Percentiles rank a stretch among this genome's conserved stretches.
Evolutionary conservation across 106 monocot genomes (phyloP).

Genomic region (Dendrobium nobile): DNA sequence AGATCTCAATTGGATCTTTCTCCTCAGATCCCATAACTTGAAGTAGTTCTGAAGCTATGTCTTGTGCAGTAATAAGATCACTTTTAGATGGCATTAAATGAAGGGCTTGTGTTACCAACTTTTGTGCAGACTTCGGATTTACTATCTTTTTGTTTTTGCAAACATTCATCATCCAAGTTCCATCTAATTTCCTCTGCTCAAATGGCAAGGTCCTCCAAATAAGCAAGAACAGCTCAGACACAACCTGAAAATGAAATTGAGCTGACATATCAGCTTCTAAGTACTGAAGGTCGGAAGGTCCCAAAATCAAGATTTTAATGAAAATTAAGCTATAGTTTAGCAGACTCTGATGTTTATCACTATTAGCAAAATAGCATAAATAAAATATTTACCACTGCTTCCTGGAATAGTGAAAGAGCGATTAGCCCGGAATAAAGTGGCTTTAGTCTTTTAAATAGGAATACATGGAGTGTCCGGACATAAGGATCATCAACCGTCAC

Average conservation of each 20-base stretch:
- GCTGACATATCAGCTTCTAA: background rate
- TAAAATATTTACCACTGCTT: constrained; percentile 58
- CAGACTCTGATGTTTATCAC: background rate
- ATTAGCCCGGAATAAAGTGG: constrained; percentile 43
- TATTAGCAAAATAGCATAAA: background rate
- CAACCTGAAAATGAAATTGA: constrained; percentile 28
- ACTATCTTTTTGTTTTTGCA: constrained; percentile 32
- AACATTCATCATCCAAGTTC: constrained; percentile 49
- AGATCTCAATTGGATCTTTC: constrained; percentile 35
- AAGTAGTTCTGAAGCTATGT: constrained; percentile 50
- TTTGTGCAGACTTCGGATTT: constrained; percentile 37
- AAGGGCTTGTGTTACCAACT: constrained; percentile 38
- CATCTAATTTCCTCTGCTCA: constrained; percentile 29
- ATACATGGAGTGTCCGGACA: constrained; percentile 22
- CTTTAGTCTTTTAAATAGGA: constrained; percentile 46
- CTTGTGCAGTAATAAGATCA: constrained; percentile 47
- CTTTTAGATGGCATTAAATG: constrained; percentile 41
- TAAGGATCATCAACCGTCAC: constrained; percentile 9
- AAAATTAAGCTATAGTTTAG: background rate
- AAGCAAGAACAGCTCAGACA: constrained; percentile 48
- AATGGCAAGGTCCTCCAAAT: constrained; percentile 36
- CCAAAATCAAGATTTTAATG: background rate
- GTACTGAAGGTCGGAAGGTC: background rate
- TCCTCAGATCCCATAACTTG: constrained; percentile 55
- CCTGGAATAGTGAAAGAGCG: constrained; percentile 36